These are phyloP conservation scores for Backusella psychrophila DNA, from an alignment of 192 early-diverging fungal species.

Conservation along the genomic window DNA sequence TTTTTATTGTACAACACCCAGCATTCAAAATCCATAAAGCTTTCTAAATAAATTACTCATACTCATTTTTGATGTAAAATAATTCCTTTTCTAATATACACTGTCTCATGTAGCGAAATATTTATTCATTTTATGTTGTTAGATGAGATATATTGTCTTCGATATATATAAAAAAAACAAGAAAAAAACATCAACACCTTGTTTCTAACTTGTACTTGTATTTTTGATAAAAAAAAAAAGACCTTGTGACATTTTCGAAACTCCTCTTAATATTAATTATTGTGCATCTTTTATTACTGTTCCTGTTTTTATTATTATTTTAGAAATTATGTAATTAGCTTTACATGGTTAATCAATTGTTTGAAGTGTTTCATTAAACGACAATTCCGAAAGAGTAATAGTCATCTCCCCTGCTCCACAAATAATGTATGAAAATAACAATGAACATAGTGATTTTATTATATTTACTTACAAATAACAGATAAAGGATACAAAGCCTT, in stretches of 20 bases:
- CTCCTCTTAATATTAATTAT: background rate
- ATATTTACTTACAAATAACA: background rate
- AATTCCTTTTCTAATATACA: background rate
- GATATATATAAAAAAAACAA: background rate
- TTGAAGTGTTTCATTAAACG: background rate
- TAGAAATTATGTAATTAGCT: background rate
- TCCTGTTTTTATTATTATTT: background rate
- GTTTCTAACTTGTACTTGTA: background rate
- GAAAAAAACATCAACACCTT: background rate
- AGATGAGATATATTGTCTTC: background rate
- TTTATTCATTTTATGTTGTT: background rate
- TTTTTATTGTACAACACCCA: background rate
- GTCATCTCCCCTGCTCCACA: background rate
- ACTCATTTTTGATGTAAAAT: background rate
- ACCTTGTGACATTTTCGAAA: background rate
- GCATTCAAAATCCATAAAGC: background rate
- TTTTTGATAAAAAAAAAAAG: background rate
- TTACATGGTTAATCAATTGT: background rate
- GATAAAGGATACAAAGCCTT: background rate
- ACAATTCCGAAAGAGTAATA: background rate
- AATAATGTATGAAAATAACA: background rate
- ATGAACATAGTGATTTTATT: background rate
- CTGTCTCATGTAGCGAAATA: background rate
- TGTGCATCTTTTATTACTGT: background rate
- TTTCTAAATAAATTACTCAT: background rate